These are phyloP conservation scores for Arthrinium puccinioides DNA, from an alignment of 2,329 filamentous ascomycete species.

Conservation along the genomic window DNA sequence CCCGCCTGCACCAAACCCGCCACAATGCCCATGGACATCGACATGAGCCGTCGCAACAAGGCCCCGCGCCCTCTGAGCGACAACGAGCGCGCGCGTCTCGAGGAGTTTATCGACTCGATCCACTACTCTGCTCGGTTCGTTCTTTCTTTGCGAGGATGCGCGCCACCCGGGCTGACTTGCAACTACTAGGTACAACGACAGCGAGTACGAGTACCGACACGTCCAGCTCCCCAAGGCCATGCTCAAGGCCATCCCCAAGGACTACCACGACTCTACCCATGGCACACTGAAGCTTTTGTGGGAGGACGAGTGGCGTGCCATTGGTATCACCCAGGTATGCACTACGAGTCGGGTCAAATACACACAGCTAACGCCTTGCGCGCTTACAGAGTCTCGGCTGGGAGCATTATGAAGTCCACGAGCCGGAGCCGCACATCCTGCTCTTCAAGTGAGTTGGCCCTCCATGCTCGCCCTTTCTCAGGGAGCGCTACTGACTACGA, in stretches of 20 bases:
- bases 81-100: constrained; percentile 71
- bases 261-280: constrained; percentile 83
- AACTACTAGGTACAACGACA: constrained; percentile 74
- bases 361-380: not conserved
- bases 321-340: constrained; percentile 91
- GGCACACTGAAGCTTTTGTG: constrained; percentile 93
- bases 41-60: constrained; percentile 80
- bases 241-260: constrained; percentile 93
- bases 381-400: constrained; percentile 80
- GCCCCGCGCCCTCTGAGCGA: constrained; percentile 75
- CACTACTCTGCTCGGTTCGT: constrained; percentile 87
- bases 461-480: not conserved
- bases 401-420: constrained; percentile 99
- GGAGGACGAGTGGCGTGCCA: constrained; percentile 96
- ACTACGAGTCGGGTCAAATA: not conserved
- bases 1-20: not conserved
- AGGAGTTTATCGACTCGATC: constrained; percentile 88
- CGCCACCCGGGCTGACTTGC: too few species aligned
- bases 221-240: constrained; percentile 97
- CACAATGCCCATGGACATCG: constrained; percentile 52
- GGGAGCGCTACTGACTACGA: not conserved
- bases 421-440: constrained; percentile 95
- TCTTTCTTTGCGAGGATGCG: too few species aligned
- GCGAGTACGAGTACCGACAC: constrained; percentile 92
- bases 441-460: constrained; percentile 82